Evolutionary conservation across 306 rosid genomes (phyloP), one percentile per base, ranked within the genome.

Genomic region (Abrus precatorius): DNA sequence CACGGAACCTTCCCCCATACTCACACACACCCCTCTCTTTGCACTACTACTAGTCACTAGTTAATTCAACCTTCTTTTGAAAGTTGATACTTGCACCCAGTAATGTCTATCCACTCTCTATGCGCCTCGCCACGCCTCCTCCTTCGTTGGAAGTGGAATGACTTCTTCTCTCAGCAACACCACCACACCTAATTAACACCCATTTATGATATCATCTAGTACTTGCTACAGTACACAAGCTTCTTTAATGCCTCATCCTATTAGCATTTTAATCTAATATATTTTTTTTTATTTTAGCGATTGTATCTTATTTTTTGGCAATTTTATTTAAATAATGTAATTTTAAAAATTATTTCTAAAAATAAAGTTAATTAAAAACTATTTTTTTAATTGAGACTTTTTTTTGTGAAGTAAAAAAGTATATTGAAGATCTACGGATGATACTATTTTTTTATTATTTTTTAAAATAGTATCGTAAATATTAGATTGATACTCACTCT

Each of bases 1-100:
- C 86, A 87, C 85, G 50, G 83, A 85, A 83, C 90, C 87, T 81
- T 82, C 87, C 47, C 27, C 13, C 30, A 50, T 62, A 32, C 76
- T 54, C 86, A 74, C 83, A 54, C 9, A 7, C 48, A 6, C 41
- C 5, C 8, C 47, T 43, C 30, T 14, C 14, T 3, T 64, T 64
- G 13, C 70, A 64, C 40, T 36, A 47, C 50, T 63, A 33, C 10
- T 20, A 20, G 20, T 20, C 0, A 20, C 20, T 20, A 20, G 20
- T 20, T 20, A 20, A 20, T 20, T 20, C 20, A 20, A 20, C 20
- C 20, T 20, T 20, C 20, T 20, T 20, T 20, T 20, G 20, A 20
- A 20, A 20, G 20, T 20, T 20, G 20, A 20, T 20, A 20, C 6
- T 9, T 59, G 14, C 65, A 59, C 65, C 38, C 34, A 0, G 12